phyloP scores from a whole-genome alignment of 148 eudicot genomes.

The Vaccinium vitisidaea region DNA sequence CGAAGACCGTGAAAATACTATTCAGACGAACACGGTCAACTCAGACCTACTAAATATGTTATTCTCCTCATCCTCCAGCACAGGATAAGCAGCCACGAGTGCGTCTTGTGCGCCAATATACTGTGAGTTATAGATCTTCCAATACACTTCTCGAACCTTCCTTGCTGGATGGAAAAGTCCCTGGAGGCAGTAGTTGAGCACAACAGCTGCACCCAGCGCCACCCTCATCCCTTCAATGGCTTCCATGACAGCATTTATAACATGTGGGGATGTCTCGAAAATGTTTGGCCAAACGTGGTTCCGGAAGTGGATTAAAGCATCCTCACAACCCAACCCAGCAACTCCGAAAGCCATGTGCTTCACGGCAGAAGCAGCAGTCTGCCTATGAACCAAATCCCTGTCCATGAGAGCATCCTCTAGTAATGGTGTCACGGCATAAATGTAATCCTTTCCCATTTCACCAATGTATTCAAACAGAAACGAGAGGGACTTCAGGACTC shows the following conservation, averaged over 20 bases:
- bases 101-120: constrained; percentile 92
- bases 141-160: constrained; percentile 92
- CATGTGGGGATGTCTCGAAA: constrained; percentile 93
- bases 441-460: constrained; percentile 95
- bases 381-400: constrained; percentile 83
- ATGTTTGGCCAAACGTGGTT: constrained; percentile 94
- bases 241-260: constrained; percentile 89
- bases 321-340: constrained; percentile 93
- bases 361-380: constrained; percentile 97
- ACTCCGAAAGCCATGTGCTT: constrained; percentile 97
- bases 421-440: constrained; percentile 88
- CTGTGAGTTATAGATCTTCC: constrained; percentile 92
- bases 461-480: constrained; percentile 93
- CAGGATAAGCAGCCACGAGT: constrained; percentile 84
- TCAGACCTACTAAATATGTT: constrained; percentile 79
- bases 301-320: constrained; percentile 73
- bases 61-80: constrained; percentile 67
- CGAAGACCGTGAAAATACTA: not conserved
- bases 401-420: constrained; percentile 97
- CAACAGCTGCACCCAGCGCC: constrained; percentile 79
- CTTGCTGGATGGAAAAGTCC: constrained; percentile 95
- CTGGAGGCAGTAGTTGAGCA: constrained; percentile 88
- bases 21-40: constrained; percentile 64
- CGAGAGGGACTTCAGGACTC: constrained; percentile 82
- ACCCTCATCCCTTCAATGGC: constrained; percentile 97